These are phyloP conservation scores for Amesomyces nigricolor DNA, from an alignment of 2,329 filamentous ascomycete species.

Conservation along the genomic window DNA sequence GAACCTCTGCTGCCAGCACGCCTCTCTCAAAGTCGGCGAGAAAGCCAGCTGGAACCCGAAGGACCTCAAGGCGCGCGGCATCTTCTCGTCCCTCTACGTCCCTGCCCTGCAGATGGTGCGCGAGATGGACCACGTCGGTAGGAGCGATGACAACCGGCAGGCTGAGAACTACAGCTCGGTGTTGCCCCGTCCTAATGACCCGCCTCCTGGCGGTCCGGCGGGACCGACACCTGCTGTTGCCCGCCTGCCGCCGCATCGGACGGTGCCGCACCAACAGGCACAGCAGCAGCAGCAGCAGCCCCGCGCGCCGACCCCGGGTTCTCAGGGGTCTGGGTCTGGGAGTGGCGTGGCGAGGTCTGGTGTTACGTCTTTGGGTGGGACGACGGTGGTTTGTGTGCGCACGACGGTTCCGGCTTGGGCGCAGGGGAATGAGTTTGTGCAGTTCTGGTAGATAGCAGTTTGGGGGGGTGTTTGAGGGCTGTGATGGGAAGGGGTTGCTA, in stretches of 20 bases:
- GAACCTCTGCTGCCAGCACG: conserved; percentile 26
- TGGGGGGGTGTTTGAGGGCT: background rate
- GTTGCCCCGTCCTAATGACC: conserved; percentile 3
- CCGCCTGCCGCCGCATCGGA: too few species aligned
- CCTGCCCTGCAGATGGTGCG: conserved; percentile 28
- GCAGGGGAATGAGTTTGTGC: background rate
- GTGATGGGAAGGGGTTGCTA: background rate
- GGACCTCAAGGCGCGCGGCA: conserved; percentile 14
- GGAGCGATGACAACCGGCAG: conserved; percentile 15
- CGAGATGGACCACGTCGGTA: conserved; percentile 31
- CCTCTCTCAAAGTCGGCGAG: conserved; percentile 23
- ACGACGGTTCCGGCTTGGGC: background rate
- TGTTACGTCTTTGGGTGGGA: too few species aligned
- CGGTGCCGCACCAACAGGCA: too few species aligned
- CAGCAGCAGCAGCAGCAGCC: too few species aligned
- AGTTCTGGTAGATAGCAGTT: background rate
- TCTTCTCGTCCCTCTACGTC: conserved; percentile 23
- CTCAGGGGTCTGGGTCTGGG: too few species aligned
- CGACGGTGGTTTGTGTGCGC: background rate
- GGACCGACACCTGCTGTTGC: too few species aligned
- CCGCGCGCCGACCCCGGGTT: too few species aligned
- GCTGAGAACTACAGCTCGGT: background rate
- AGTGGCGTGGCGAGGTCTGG: too few species aligned
- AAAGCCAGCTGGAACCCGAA: conserved; percentile 25
- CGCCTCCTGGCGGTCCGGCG: background rate